Percentiles rank a stretch among this genome's conserved stretches.
phyloP scores from a whole-genome alignment of 345 rosid species.

The Salix caprea region DNA sequence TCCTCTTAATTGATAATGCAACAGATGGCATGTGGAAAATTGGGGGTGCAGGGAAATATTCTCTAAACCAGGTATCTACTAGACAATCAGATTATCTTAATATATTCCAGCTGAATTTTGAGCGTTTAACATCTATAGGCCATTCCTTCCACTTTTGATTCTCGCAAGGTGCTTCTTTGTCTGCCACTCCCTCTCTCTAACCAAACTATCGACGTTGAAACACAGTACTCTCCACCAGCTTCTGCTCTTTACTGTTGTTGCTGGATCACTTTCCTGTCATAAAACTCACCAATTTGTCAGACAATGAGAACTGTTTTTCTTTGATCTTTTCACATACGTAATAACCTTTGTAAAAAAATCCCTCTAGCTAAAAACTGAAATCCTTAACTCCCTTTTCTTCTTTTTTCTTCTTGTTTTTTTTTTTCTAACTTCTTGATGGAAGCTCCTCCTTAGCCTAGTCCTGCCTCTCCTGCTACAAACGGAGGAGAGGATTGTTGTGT shows the following conservation, averaged over 20 bases:
- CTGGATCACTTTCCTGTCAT: slow-evolving; percentile 41
- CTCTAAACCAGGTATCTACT: too few species aligned
- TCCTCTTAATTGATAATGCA: too few species aligned
- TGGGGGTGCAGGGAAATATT: too few species aligned
- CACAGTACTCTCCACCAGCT: slow-evolving; percentile 5
- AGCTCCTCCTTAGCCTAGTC: slow-evolving; percentile 18
- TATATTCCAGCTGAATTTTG: too few species aligned
- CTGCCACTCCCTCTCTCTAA: slow-evolving; percentile 5
- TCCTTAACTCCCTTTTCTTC: background rate
- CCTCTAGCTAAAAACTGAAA: background rate
- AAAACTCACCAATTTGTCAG: slow-evolving; percentile 21
- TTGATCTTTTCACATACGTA: slow-evolving; percentile 6
- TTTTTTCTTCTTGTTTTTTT: background rate
- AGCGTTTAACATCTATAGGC: too few species aligned
- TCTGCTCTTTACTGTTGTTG: slow-evolving; percentile 14
- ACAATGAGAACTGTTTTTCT: slow-evolving; percentile 30
- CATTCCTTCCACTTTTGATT: too few species aligned
- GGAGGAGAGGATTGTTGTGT: slow-evolving; percentile 86
- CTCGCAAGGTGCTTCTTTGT: background rate
- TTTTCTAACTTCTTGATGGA: slow-evolving; percentile 17
- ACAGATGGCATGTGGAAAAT: too few species aligned
- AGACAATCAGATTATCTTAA: too few species aligned
- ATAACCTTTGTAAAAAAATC: background rate
- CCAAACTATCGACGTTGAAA: background rate
- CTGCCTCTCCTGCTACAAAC: slow-evolving; percentile 27